Evolutionary conservation across 352 stramenopile genomes (phyloP).

Genomic region (Globisporangium rhizosaccharum): DNA sequence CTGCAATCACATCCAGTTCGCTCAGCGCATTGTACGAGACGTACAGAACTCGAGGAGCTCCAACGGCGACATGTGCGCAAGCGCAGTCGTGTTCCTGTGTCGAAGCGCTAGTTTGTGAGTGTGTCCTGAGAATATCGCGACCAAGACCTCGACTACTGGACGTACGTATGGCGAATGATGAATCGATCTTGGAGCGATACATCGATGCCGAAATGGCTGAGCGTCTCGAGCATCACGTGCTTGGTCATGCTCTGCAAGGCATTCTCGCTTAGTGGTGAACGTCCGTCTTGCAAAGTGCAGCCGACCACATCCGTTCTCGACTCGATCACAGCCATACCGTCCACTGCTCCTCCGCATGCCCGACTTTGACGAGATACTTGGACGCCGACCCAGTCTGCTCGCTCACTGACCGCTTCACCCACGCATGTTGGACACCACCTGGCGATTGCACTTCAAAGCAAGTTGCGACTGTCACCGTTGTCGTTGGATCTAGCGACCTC

Average conservation of each 20-base stretch:
- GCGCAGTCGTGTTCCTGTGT: background rate
- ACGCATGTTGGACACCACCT: background rate
- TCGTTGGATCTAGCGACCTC: background rate
- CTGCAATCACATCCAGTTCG: background rate
- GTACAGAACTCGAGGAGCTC: slow-evolving; percentile 7
- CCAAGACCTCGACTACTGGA: background rate
- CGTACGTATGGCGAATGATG: slow-evolving; percentile 8
- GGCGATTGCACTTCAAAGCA: background rate
- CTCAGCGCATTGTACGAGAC: background rate
- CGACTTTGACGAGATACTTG: background rate
- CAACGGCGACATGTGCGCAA: slow-evolving; percentile 3
- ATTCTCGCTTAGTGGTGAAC: background rate
- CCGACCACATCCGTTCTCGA: background rate
- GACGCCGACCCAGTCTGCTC: background rate
- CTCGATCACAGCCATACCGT: background rate
- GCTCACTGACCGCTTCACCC: background rate
- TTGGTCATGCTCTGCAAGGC: background rate
- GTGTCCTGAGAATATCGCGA: background rate
- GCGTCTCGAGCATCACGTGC: background rate
- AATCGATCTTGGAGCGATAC: slow-evolving; percentile 1
- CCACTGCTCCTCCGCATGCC: background rate
- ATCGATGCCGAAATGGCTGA: slow-evolving; percentile 1
- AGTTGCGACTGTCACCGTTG: background rate
- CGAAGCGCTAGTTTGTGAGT: background rate
- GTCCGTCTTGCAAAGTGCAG: background rate